Evolutionary conservation across 495 filamentous ascomycete species (phyloP), one percentile per base, ranked within the genome.

Genomic region (Ramalina intermedia): DNA sequence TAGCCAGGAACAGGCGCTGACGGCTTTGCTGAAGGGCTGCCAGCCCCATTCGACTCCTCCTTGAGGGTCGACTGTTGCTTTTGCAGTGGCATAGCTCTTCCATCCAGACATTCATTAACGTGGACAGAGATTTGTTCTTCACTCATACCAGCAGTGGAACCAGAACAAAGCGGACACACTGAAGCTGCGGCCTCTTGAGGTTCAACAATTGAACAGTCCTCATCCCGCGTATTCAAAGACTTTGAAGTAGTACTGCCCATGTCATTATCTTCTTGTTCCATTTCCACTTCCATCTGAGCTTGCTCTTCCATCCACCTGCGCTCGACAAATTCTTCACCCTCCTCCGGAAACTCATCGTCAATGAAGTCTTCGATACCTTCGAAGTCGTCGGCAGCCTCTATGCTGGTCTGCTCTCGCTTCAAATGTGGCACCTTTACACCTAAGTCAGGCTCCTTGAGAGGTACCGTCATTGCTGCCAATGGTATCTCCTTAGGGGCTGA

Each of bases 91-190:
- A 71, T 65, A 13, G 79, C 71, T 46, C 81, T 82, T 0, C 86
- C 87, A 65, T 99, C 91, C 12, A 99, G 68, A 66, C 91, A 99
- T 36, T 78, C 75, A 60, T 99, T 99, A 49, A 96, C 91, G 61
- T 99, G 91, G 6, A 72, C 53, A 8, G 75, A 73, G 17, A 69
- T 66, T 29, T 72, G 77, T 44, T 72, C 69, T 43, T 84, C 71
- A 29, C 61, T 73, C 36, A 84, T 58, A 2, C 78, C 78, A 3
- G 57, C 65, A 16, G 94, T 62, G 56, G 64, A 77, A 29, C 66
- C 66, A 55, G 74, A 72, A 56, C 89, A 96, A 39, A 95, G 76
- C 1, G 89, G 89, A 66, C 89, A 96, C 58, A 53, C 55, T 67
- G 67, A 16, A 55, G 58, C 24, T 60, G 57, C 18, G 53, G 41